Percentiles rank a stretch among this genome's conserved stretches.
Conservation (phyloP, 2,329 filamentous ascomycete genomes). For the Akanthomyces uredinophilus region DNA sequence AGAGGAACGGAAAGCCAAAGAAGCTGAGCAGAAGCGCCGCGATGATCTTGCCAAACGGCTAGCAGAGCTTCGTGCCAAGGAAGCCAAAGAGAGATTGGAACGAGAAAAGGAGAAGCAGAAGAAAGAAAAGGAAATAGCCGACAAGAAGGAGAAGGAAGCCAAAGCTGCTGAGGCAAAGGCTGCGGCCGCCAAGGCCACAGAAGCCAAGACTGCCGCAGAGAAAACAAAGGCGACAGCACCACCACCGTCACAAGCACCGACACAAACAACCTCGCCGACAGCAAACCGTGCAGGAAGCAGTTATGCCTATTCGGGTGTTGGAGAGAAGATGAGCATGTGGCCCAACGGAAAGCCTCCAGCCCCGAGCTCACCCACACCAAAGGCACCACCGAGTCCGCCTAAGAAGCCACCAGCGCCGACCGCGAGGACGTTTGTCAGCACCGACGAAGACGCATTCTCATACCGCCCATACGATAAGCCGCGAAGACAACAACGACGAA, state of each 20-base stretch:
- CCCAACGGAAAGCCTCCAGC: constrained; percentile 53
- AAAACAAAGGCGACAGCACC: constrained; percentile 22
- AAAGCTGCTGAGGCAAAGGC: constrained; percentile 23
- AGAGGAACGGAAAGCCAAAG: constrained; percentile 56
- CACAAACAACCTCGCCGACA: constrained; percentile 7
- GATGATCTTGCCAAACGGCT: constrained; percentile 50
- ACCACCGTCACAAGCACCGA: constrained; percentile 6
- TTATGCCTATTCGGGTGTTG: constrained; percentile 61
- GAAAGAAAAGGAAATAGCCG: constrained; percentile 33
- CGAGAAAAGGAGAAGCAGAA: constrained; percentile 37
- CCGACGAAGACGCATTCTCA: constrained; percentile 63
- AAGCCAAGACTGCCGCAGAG: constrained; percentile 22
- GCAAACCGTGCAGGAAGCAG: constrained; percentile 39
- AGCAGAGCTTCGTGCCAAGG: constrained; percentile 52
- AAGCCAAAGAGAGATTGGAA: constrained; percentile 42
- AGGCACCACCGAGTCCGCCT: constrained; percentile 26
- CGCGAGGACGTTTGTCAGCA: constrained; percentile 54
- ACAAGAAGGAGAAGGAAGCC: constrained; percentile 29
- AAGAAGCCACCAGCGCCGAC: constrained; percentile 42
- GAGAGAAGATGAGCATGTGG: constrained; percentile 67
- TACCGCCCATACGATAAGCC: constrained; percentile 73
- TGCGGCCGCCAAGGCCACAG: constrained; percentile 22
- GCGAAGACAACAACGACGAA: constrained; percentile 51
- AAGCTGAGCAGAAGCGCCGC: constrained; percentile 55
- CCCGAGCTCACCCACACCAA: constrained; percentile 26